Evolutionary conservation across 2,329 filamentous ascomycete species (phyloP).

Genomic region (Penicillium palitans): DNA sequence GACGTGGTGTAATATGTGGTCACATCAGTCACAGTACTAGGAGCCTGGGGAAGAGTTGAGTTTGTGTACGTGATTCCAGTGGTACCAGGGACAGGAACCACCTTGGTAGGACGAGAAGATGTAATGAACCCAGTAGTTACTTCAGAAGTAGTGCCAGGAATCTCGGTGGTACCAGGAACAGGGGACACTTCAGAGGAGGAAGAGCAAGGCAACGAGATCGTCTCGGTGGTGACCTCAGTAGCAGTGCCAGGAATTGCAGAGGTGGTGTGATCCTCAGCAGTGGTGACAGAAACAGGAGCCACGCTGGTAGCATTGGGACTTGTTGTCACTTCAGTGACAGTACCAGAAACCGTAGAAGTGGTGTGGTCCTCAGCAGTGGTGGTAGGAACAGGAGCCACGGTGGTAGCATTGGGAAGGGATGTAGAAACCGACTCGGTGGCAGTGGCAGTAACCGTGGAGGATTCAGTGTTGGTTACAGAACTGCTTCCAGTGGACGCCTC

Average conservation of each 20-base stretch:
- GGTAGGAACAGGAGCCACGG: background rate
- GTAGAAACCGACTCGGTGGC: background rate
- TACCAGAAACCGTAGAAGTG: background rate
- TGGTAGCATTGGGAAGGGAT: background rate
- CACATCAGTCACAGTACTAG: background rate
- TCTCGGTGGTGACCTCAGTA: background rate
- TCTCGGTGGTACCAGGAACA: background rate
- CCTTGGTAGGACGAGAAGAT: slow-evolving; percentile 4
- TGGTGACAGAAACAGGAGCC: background rate
- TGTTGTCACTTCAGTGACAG: background rate
- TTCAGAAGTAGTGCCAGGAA: background rate
- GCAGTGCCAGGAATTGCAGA: too few relatives aligned
- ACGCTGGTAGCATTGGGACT: too few relatives aligned
- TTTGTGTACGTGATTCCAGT: slow-evolving; percentile 5
- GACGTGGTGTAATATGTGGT: background rate
- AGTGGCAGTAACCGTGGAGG: slow-evolving; percentile 1
- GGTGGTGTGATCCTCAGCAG: too few relatives aligned
- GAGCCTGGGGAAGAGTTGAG: background rate
- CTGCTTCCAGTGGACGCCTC: background rate
- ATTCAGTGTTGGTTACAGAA: background rate
- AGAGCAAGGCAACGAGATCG: too few relatives aligned
- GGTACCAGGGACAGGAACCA: slow-evolving; percentile 1
- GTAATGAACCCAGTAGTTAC: background rate
- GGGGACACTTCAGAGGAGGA: too few relatives aligned
- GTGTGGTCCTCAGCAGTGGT: background rate